These are phyloP conservation scores for Monilinia fructicola DNA, from an alignment of 2,329 filamentous ascomycete genomes.

Conservation along the genomic window DNA sequence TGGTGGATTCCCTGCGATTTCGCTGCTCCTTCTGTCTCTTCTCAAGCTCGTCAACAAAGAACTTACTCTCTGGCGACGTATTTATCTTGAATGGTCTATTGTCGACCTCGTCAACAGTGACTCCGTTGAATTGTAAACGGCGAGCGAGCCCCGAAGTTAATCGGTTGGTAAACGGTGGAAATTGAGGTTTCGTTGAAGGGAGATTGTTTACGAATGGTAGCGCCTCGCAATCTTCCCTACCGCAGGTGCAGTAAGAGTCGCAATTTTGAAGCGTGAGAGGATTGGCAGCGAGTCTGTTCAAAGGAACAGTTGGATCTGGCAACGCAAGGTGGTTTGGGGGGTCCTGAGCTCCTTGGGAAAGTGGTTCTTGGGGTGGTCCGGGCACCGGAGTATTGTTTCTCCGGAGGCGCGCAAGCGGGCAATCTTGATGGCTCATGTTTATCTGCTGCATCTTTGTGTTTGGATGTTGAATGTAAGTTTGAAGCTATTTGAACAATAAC, in stretches of 20 bases:
- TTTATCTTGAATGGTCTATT: too few relatives aligned
- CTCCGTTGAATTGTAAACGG: background rate
- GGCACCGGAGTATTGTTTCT: conserved; percentile 2
- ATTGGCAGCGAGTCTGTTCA: background rate
- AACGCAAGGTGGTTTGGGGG: too few relatives aligned
- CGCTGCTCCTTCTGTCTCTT: background rate
- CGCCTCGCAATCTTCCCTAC: background rate
- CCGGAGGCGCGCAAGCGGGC: background rate
- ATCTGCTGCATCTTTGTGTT: too few relatives aligned
- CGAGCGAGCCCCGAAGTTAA: background rate
- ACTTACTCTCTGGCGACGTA: background rate
- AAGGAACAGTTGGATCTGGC: background rate
- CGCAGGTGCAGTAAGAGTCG: background rate
- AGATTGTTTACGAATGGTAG: background rate
- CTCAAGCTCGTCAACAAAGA: background rate
- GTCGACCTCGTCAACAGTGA: background rate
- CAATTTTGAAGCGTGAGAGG: background rate
- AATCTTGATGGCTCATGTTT: background rate
- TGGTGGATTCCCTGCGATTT: too few relatives aligned
- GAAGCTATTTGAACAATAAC: conserved; percentile 4
- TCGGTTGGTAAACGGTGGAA: background rate
- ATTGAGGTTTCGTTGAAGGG: background rate
- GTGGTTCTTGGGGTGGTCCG: background rate
- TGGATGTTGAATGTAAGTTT: background rate
- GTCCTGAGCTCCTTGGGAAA: too few relatives aligned